Percentiles rank a stretch among this genome's conserved stretches.
Conservation (phyloP, 768 basidiomycete species). For the Suillus spraguei region DNA sequence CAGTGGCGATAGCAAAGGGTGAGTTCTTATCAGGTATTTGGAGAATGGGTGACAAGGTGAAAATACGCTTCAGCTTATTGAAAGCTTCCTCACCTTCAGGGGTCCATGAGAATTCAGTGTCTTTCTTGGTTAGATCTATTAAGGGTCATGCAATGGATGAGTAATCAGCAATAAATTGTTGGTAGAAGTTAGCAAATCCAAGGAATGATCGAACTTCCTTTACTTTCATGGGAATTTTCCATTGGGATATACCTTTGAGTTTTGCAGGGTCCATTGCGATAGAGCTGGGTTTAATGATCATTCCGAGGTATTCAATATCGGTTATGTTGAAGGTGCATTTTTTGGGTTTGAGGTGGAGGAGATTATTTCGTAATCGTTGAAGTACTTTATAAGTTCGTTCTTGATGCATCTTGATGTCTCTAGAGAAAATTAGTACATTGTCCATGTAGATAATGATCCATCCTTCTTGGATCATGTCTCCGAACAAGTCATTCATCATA, state of each 20-base stretch:
- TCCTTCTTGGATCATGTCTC: conserved; percentile 6
- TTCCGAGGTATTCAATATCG: background rate
- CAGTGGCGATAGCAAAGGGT: conserved; percentile 1
- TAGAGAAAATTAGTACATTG: too few species aligned
- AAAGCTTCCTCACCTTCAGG: conserved; percentile 27
- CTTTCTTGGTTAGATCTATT: conserved; percentile 31
- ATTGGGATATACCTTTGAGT: background rate
- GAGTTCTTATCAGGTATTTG: too few species aligned
- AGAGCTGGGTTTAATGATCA: background rate
- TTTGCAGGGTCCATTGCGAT: background rate
- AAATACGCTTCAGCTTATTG: conserved; percentile 27
- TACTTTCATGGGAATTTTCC: background rate
- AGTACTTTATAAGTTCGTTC: conserved; percentile 25
- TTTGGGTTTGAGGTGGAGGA: conserved; percentile 32
- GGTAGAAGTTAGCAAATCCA: conserved; percentile 34
- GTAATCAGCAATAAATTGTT: conserved; percentile 31
- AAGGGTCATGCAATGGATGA: conserved; percentile 26
- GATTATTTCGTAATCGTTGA: conserved; percentile 26
- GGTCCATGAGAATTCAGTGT: conserved; percentile 28
- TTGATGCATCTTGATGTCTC: conserved; percentile 15
- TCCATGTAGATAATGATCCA: too few species aligned
- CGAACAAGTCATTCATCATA: conserved; percentile 29
- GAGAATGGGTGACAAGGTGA: conserved; percentile 16
- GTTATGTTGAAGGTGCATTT: background rate
- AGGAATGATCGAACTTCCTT: conserved; percentile 21